Evolutionary conservation across 1,284 basidiomycete species (phyloP).

Genomic region (Vanrija sp.): DNA sequence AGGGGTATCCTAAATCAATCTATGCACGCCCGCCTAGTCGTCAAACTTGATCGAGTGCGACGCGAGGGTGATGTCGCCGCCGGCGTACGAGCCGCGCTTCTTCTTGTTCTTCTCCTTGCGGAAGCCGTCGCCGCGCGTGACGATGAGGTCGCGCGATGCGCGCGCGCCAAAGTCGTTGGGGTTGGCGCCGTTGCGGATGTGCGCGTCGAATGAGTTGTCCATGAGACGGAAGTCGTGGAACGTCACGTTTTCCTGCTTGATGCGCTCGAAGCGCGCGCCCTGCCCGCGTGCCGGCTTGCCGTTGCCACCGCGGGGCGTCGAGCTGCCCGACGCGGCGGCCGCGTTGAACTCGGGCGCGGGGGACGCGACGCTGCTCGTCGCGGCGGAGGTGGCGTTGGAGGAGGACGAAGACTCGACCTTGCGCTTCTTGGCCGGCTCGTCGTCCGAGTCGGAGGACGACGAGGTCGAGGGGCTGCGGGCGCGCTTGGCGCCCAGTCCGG

Average conservation of each 20-base stretch:
- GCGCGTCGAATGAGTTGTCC: slow-evolving; percentile 80
- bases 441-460: slow-evolving; percentile 28
- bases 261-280: slow-evolving; percentile 68
- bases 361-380: slow-evolving; percentile 18
- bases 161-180: slow-evolving; percentile 80
- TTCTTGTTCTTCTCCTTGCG: slow-evolving; percentile 99
- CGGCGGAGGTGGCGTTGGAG: slow-evolving; percentile 11
- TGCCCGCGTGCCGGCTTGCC: slow-evolving; percentile 18
- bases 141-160: slow-evolving; percentile 81
- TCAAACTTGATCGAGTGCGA: slow-evolving; percentile 81
- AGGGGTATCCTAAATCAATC: too few relatives aligned
- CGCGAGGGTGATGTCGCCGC: slow-evolving; percentile 85
- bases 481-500: slow-evolving; percentile 19
- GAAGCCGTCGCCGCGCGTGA: slow-evolving; percentile 90
- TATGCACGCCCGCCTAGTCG: slow-evolving; percentile 24
- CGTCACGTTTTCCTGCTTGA: slow-evolving; percentile 65
- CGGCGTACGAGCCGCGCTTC: slow-evolving; percentile 87
- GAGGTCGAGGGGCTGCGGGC: slow-evolving; percentile 22
- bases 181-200: slow-evolving; percentile 55
- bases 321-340: slow-evolving; percentile 6
- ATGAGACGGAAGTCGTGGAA: slow-evolving; percentile 60
- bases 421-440: slow-evolving; percentile 38
- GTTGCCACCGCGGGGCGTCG: slow-evolving; percentile 12
- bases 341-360: slow-evolving; percentile 8
- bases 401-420: slow-evolving; percentile 23